These are phyloP conservation scores for Penicillium flavigenum DNA, from an alignment of 495 filamentous ascomycete species.

Conservation along the genomic window DNA sequence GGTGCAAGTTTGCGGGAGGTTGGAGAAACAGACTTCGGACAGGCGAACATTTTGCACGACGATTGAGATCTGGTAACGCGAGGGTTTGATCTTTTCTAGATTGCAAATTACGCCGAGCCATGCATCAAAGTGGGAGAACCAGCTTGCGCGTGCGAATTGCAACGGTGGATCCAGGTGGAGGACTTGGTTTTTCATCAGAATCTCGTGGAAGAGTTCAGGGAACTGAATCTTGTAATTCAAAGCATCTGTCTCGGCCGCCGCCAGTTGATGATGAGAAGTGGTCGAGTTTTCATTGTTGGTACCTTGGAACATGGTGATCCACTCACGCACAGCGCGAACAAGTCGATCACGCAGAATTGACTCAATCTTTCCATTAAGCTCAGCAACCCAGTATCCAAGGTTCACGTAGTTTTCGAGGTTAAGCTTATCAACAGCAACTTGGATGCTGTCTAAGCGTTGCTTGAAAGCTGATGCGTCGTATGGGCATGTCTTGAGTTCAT, in stretches of 20 bases:
- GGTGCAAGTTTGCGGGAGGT: slow-evolving; percentile 79
- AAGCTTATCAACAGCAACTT: slow-evolving; percentile 87
- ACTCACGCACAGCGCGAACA: slow-evolving; percentile 73
- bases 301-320: slow-evolving; percentile 78
- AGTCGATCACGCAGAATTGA: slow-evolving; percentile 71
- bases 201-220: slow-evolving; percentile 71
- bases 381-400: slow-evolving; percentile 79
- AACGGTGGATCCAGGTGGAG: slow-evolving; percentile 93
- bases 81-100: slow-evolving; percentile 87
- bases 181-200: slow-evolving; percentile 94
- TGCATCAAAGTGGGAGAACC: slow-evolving; percentile 87
- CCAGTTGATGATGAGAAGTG: slow-evolving; percentile 32
- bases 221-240: slow-evolving; percentile 57
- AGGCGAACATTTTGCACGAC: slow-evolving; percentile 58
- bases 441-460: slow-evolving; percentile 75
- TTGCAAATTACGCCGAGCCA: slow-evolving; percentile 94
- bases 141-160: slow-evolving; percentile 87
- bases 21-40: slow-evolving; percentile 73
- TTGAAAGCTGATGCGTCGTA: slow-evolving; percentile 77
- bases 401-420: slow-evolving; percentile 96
- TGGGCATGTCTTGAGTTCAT: slow-evolving; percentile 79
- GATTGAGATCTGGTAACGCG: slow-evolving; percentile 86
- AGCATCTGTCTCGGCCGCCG: slow-evolving; percentile 40
- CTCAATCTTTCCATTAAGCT: slow-evolving; percentile 82
- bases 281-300: slow-evolving; percentile 45